Evolutionary conservation across 345 rosid species (phyloP).

Genomic region (Eucalyptus cloeziana): DNA sequence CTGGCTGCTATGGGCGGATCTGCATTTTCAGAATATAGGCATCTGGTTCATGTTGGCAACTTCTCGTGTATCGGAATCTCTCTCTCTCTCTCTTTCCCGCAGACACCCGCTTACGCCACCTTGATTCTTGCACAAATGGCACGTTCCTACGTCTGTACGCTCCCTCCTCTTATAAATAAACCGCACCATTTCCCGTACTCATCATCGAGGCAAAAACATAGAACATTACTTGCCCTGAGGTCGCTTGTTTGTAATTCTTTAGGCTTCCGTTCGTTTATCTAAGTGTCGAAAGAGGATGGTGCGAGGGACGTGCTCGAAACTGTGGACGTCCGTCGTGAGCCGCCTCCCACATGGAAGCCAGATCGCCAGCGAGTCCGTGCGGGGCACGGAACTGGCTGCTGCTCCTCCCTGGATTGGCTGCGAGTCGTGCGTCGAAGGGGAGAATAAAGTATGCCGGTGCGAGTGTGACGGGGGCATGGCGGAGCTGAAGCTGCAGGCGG

Average conservation of each 20-base stretch:
- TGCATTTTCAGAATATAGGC: not conserved
- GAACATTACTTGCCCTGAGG: not conserved
- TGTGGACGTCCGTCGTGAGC: not conserved
- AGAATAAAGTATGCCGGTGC: slow-evolving; percentile 5
- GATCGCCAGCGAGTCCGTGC: slow-evolving; percentile 8
- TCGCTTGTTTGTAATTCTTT: not conserved
- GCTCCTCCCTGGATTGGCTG: not conserved
- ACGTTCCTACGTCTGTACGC: not conserved
- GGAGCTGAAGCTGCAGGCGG: not conserved
- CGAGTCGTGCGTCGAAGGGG: slow-evolving; percentile 24
- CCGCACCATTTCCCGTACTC: not conserved
- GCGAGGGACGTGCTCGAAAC: not conserved
- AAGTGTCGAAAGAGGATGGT: not conserved
- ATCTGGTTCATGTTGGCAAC: not conserved
- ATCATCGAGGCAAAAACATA: not conserved
- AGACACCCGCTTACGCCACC: not conserved
- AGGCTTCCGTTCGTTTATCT: not conserved
- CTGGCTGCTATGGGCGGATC: not conserved
- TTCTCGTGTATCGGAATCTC: not conserved
- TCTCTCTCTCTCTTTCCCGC: not conserved
- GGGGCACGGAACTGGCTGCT: slow-evolving; percentile 6
- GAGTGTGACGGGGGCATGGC: not conserved
- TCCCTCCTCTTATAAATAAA: not conserved
- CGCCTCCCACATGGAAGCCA: slow-evolving; percentile 1
- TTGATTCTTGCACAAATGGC: not conserved